Base-by-base conservation (phyloP, 1,139 yeast genomes). In the Candida neerlandica region DNA sequence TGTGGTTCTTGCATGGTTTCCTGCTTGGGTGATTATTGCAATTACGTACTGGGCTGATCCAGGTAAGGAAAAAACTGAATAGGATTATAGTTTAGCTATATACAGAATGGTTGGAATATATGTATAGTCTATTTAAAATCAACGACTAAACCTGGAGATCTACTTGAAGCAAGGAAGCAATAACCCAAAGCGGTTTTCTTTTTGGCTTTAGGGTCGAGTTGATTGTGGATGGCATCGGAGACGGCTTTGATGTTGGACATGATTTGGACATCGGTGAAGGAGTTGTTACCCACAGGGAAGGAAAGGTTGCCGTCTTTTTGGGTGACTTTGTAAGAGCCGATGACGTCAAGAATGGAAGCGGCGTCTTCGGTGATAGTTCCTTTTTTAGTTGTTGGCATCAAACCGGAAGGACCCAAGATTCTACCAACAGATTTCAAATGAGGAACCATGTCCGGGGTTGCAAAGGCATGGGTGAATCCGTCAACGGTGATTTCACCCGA, bases 351-450 rank as follows among this genome's bases (percentile, higher is more conserved):
- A 14, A 55, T 53, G 29, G 56, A 50, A 29, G 70, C 73, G 35
- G 89, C 70, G 57, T 89, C 82, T n/a, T 80, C 82, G 1, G 89
- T 77, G 15, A 94, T 95, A 1, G 97, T 92, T 14, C 96, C 96
- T 64, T 85, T 87, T 71, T 91, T 92, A 15, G 81, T 82, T 44
- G 81, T 79, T 45, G 99, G 99, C 89, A 92, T 86, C 56, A 94
- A 78, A 27, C 96, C 96, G 61, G 79, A 84, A 40, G 97, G 96
- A 52, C 99, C 98, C 57, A 95, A 77, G 14, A 80, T 75, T 62
- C 91, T 81, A 27, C 96, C 97, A 33, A 90, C 73, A 47, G 80
- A 75, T 54, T 78, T 80, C 58, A 94, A 75, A 40, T 80, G 77
- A 26, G 80, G 70, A 38, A 81, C 79, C 55, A 90, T 81, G 45